Evolutionary conservation across 805 yeast species (phyloP).

Genomic region (Ogataea pilisensis): DNA sequence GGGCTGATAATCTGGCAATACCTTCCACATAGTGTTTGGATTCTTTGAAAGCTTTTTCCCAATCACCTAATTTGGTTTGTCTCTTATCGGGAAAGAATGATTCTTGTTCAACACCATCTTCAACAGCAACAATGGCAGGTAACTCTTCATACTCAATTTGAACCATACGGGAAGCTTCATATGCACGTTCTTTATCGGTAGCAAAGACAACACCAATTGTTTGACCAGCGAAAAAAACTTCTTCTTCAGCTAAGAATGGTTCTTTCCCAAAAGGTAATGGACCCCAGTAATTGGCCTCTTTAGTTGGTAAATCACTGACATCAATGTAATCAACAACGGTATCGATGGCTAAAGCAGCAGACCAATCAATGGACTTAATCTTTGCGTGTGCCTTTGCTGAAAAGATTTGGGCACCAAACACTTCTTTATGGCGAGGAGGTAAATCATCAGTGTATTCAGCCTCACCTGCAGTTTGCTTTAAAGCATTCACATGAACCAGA

Average conservation of each 20-base stretch:
- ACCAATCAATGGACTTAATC: slow-evolving; percentile 36
- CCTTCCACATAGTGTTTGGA: slow-evolving; percentile 35
- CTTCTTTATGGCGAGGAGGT: slow-evolving; percentile 38
- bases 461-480: slow-evolving; percentile 46
- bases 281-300: slow-evolving; percentile 41
- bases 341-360: slow-evolving; percentile 35
- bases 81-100: slow-evolving; percentile 37
- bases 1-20: slow-evolving; percentile 39
- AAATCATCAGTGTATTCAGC: slow-evolving; percentile 43
- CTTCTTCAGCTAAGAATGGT: slow-evolving; percentile 40
- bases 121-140: slow-evolving; percentile 37
- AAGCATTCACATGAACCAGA: slow-evolving; percentile 41
- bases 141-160: slow-evolving; percentile 40
- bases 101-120: slow-evolving; percentile 39
- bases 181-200: slow-evolving; percentile 35
- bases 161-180: slow-evolving; percentile 38
- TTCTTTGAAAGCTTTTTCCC: slow-evolving; percentile 33
- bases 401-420: slow-evolving; percentile 41
- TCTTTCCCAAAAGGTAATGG: slow-evolving; percentile 38
- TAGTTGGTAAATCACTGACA: slow-evolving; percentile 34
- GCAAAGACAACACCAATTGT: slow-evolving; percentile 41
- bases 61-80: slow-evolving; percentile 36
- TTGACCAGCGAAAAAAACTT: slow-evolving; percentile 39
- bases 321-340: slow-evolving; percentile 41
- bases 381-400: slow-evolving; percentile 41